A percentile compares a stretch with the other conserved stretches of the same genome.
Evolutionary conservation across 2,329 filamentous ascomycete genomes (phyloP).

Genomic region (Alternaria sp.): DNA sequence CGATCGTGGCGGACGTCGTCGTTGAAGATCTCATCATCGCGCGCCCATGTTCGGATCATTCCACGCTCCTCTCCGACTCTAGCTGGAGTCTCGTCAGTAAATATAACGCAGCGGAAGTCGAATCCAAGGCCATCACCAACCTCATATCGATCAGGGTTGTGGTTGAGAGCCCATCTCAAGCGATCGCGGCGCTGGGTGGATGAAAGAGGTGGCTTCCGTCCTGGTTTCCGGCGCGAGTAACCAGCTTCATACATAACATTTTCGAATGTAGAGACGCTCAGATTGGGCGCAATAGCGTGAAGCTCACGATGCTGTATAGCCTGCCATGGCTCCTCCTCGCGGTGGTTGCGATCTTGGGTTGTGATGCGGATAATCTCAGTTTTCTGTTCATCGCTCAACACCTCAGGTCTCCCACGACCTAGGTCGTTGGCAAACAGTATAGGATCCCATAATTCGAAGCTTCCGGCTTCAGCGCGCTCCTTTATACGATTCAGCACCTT

Average conservation of each 20-base stretch:
- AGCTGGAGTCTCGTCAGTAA: neutral
- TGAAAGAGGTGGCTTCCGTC: neutral
- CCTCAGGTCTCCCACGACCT: neutral
- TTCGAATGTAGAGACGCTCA: conserved; percentile 11
- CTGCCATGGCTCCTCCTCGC: conserved; percentile 10
- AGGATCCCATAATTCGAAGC: neutral
- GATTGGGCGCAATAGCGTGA: neutral
- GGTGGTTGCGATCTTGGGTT: neutral
- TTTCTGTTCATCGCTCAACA: neutral
- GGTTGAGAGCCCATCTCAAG: neutral
- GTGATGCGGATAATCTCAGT: neutral
- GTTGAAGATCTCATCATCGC: neutral
- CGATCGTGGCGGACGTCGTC: neutral
- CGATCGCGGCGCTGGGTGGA: neutral
- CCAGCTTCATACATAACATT: conserved; percentile 15
- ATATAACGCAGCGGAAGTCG: neutral
- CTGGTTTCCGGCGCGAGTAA: neutral
- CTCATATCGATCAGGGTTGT: neutral
- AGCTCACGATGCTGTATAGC: conserved; percentile 8
- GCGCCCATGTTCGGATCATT: neutral
- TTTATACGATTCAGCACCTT: neutral
- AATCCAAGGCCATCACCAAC: neutral
- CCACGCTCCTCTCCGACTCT: neutral
- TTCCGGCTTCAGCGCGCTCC: neutral
- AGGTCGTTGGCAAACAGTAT: neutral